These are phyloP conservation scores for Mortierella sp. DNA, from an alignment of 371 early-diverging fungal species.

Conservation along the genomic window DNA sequence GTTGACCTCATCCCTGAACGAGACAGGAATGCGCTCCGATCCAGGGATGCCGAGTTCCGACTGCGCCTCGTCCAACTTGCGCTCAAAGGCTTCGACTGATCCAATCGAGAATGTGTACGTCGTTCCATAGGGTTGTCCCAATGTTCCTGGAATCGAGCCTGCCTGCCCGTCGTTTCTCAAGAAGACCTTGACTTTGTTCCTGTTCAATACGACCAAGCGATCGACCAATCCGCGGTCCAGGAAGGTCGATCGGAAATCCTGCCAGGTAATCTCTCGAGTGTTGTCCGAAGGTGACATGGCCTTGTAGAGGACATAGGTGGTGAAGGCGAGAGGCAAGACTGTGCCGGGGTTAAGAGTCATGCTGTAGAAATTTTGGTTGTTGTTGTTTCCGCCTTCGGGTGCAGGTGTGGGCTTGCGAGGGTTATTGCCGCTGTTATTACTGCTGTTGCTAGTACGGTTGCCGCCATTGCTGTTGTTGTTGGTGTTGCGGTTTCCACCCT, in stretches of 20 bases:
- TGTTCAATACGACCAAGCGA: conserved; percentile 89
- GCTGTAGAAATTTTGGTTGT: conserved; percentile 31
- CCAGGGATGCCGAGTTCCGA: conserved; percentile 91
- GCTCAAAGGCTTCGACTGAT: conserved; percentile 96
- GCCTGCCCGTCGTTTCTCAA: conserved; percentile 77
- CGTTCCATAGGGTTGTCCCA: conserved; percentile 52
- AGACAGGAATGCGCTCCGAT: conserved; percentile 90
- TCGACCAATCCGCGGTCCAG: conserved; percentile 95
- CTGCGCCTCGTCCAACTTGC: conserved; percentile 91
- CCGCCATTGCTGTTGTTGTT: conserved; percentile 18
- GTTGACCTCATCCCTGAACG: conserved; percentile 86
- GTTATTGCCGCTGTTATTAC: conserved; percentile 15
- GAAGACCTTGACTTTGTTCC: conserved; percentile 83
- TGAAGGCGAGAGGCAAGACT: conserved; percentile 65
- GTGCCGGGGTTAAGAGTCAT: conserved; percentile 65
- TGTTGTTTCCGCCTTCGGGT: conserved; percentile 21
- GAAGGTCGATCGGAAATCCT: conserved; percentile 89
- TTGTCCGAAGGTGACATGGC: conserved; percentile 64
- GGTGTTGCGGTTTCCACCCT: conserved; percentile 29
- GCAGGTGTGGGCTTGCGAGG: conserved; percentile 21
- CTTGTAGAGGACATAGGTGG: conserved; percentile 69
- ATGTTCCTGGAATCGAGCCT: conserved; percentile 61
- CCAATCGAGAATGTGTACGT: conserved; percentile 91
- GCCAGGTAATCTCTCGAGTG: conserved; percentile 87
- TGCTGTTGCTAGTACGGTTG: neutral